Conservation (phyloP, 106 monocot species). For the Allium cepa region DNA sequence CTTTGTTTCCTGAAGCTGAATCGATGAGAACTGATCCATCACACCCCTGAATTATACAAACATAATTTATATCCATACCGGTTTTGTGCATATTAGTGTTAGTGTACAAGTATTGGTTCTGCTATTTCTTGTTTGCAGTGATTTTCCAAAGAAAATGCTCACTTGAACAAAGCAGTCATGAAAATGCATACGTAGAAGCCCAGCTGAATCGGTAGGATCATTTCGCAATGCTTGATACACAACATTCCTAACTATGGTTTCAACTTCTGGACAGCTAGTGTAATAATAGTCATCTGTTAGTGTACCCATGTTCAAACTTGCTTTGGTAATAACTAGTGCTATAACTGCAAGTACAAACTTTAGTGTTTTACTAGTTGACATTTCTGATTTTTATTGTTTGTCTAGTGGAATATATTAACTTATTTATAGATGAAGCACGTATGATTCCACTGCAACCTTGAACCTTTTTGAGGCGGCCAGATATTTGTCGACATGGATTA, state of each 20-base stretch:
- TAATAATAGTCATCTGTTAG: constrained; percentile 40
- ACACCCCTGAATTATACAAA: constrained; percentile 40
- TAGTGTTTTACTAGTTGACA: background rate
- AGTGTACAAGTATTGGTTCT: background rate
- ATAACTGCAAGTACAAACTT: constrained; percentile 11
- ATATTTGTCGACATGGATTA: background rate
- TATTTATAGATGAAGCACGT: background rate
- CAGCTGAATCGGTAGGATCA: constrained; percentile 61
- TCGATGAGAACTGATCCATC: constrained; percentile 84
- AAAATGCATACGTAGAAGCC: constrained; percentile 81
- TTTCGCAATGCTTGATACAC: constrained; percentile 45
- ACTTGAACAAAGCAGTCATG: constrained; percentile 96
- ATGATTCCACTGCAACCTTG: background rate
- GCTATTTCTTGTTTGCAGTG: background rate
- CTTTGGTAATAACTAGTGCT: constrained; percentile 3
- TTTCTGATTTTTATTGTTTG: background rate
- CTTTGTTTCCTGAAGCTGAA: constrained; percentile 46
- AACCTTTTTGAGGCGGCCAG: background rate
- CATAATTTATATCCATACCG: no score
- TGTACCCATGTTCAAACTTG: constrained; percentile 4
- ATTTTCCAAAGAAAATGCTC: no score
- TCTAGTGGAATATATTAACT: background rate
- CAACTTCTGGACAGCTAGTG: constrained; percentile 49
- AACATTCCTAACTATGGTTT: constrained; percentile 29
- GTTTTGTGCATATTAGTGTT: background rate